Evolutionary conservation across 495 filamentous ascomycete species (phyloP), one percentile per base, ranked within the genome.

Genomic region (Trichoderma virens): DNA sequence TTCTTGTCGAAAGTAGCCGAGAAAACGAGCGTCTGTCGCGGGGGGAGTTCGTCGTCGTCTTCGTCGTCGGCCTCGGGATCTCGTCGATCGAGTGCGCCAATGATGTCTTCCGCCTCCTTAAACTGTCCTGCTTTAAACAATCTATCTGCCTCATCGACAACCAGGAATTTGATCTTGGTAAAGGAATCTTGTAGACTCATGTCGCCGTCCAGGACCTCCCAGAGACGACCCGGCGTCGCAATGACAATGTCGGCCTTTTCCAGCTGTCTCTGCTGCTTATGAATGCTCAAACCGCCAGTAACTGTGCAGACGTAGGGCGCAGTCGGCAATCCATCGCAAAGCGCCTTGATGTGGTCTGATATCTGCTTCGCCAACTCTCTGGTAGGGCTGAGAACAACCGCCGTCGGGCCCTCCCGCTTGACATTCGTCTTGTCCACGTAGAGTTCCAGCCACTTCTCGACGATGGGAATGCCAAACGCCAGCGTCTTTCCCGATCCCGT

Each of bases 121-220:
- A 95, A 98, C 71, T 96, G 88, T 3, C 94, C 94, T 70, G 96
- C 88, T 64, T 92, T 94, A 43, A 98, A 78, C 39, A 98, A 80
- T 61, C 95, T 83, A 78, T 98, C 94, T 0, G 95, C 94, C 77
- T 98, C 94, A 69, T 98, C 94, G 5, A 98, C 81, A 0, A 98
- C 92, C 2, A 98, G 78, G 67, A 92, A 97, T 59, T 84, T 81
- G 45, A 97, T 87, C 16, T 78, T 70, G 67, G 83, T 84, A 65
- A 97, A 83, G n/a, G 82, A 82, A 1, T 79, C 74, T 85, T 79
- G 65, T 78, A 79, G 64, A n/a, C 75, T 68, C 20, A 68, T 74
- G 67, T 73, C 77, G n/a, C 80, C 74, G 72, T 88, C 91, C 38
- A 98, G 83, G 28, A 97, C 85, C 71, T 98, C 95, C 95, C 95